These are phyloP conservation scores for Boletus rubroflammeus DNA, from an alignment of 768 basidiomycete genomes.

Conservation along the genomic window DNA sequence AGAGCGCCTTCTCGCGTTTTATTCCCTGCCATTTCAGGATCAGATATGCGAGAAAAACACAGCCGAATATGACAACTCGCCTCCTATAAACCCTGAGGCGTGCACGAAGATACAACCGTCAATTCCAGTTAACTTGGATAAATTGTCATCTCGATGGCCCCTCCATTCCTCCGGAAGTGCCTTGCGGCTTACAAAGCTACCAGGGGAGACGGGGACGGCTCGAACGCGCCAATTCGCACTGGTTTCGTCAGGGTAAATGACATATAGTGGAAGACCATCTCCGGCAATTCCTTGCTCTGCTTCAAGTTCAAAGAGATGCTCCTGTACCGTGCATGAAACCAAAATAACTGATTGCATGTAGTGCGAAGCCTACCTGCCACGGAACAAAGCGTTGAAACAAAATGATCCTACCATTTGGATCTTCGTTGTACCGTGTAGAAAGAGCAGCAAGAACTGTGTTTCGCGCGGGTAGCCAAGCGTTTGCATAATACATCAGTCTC, in stretches of 20 bases:
- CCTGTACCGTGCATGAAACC: slow-evolving; percentile 40
- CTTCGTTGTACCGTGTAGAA: slow-evolving; percentile 51
- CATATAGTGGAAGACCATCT: slow-evolving; percentile 65
- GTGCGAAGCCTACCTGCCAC: slow-evolving; percentile 65
- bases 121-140: slow-evolving; percentile 72
- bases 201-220: slow-evolving; percentile 77
- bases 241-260: slow-evolving; percentile 86
- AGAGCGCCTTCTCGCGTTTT: slow-evolving; percentile 87
- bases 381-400: slow-evolving; percentile 77
- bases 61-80: slow-evolving; percentile 37
- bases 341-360: background rate
- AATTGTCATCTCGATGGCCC: slow-evolving; percentile 80
- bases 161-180: slow-evolving; percentile 92
- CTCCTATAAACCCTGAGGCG: slow-evolving; percentile 95
- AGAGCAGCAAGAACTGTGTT: slow-evolving; percentile 67
- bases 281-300: slow-evolving; percentile 44
- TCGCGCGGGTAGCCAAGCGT: slow-evolving; percentile 91
- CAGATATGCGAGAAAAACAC: slow-evolving; percentile 1
- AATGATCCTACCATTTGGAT: slow-evolving; percentile 74
- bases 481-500: slow-evolving; percentile 75
- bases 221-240: slow-evolving; percentile 84
- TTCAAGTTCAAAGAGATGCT: slow-evolving; percentile 91
- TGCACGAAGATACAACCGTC: slow-evolving; percentile 89
- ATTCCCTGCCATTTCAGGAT: slow-evolving; percentile 53
- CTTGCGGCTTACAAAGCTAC: slow-evolving; percentile 89